Conservation (phyloP, 352 stramenopile genomes). For the Globisporangium solare region DNA sequence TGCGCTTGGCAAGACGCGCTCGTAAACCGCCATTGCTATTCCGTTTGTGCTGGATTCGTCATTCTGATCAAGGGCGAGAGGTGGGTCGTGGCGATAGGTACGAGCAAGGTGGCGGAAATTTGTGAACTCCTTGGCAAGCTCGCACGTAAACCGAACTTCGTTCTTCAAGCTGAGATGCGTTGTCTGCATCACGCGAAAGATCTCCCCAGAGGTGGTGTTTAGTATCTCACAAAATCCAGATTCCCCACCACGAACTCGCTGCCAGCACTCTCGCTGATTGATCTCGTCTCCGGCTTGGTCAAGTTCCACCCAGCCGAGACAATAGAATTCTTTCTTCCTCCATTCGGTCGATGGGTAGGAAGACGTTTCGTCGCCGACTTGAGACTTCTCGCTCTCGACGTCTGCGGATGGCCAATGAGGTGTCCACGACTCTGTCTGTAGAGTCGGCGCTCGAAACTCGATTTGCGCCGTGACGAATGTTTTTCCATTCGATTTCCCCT, state of each 20-base stretch:
- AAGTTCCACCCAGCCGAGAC: constrained; percentile 8
- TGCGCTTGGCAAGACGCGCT: constrained; percentile 33
- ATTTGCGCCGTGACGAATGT: constrained; percentile 9
- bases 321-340: constrained; percentile 16
- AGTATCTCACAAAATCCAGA: constrained; percentile 59
- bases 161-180: constrained; percentile 59
- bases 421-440: constrained; percentile 1
- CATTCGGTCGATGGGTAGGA: constrained; percentile 12
- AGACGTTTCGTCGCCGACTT: constrained; percentile 3
- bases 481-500: constrained; percentile 4
- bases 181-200: constrained; percentile 64
- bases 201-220: constrained; percentile 42
- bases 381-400: too few relatives aligned
- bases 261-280: constrained; percentile 47
- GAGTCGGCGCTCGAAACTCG: constrained; percentile 4
- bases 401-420: background rate
- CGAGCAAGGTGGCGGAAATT: constrained; percentile 40
- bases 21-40: constrained; percentile 51
- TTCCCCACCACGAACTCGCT: constrained; percentile 48
- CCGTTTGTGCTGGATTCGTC: constrained; percentile 11
- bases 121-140: constrained; percentile 51
- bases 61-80: constrained; percentile 19
- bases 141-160: constrained; percentile 63
- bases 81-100: constrained; percentile 55
- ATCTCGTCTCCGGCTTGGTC: constrained; percentile 35